phyloP scores from a whole-genome alignment of 441 rosid genomes.

The Croton setiger region DNA sequence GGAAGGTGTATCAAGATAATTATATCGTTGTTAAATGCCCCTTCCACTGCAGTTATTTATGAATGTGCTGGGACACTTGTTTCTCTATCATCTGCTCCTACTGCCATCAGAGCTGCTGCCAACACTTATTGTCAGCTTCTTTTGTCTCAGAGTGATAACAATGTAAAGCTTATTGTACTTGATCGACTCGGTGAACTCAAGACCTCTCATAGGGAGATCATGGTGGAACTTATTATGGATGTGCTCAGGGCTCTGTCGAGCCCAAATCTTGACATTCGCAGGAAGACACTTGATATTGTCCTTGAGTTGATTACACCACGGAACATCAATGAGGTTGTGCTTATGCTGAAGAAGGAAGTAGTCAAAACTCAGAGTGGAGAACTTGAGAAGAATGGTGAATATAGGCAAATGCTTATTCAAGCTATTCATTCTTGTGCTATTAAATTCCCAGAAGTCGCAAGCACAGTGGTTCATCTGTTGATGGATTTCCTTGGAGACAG shows the following conservation, averaged over 20 bases:
- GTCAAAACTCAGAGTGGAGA: conserved; percentile 88
- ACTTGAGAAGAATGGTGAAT: conserved; percentile 91
- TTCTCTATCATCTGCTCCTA: conserved; percentile 87
- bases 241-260: conserved; percentile 88
- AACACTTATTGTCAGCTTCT: conserved; percentile 86
- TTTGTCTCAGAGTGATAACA: conserved; percentile 88
- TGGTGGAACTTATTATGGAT: conserved; percentile 91
- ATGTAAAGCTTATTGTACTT: conserved; percentile 89
- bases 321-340: conserved; percentile 75
- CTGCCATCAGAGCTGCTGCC: conserved; percentile 86
- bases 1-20: conserved; percentile 87
- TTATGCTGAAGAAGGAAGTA: conserved; percentile 86
- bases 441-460: conserved; percentile 93
- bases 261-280: conserved; percentile 79
- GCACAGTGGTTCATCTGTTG: conserved; percentile 87
- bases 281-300: conserved; percentile 78
- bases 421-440: conserved; percentile 90
- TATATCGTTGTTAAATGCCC: conserved; percentile 74
- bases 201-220: conserved; percentile 71
- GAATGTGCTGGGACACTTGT: conserved; percentile 91
- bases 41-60: conserved; percentile 78
- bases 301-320: conserved; percentile 78
- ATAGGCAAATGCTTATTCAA: conserved; percentile 91
- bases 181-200: conserved; percentile 81
- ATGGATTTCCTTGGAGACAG: conserved; percentile 94